phyloP scores from a whole-genome alignment of 1,139 yeast species.

The Hanseniaspora uvarum region DNA sequence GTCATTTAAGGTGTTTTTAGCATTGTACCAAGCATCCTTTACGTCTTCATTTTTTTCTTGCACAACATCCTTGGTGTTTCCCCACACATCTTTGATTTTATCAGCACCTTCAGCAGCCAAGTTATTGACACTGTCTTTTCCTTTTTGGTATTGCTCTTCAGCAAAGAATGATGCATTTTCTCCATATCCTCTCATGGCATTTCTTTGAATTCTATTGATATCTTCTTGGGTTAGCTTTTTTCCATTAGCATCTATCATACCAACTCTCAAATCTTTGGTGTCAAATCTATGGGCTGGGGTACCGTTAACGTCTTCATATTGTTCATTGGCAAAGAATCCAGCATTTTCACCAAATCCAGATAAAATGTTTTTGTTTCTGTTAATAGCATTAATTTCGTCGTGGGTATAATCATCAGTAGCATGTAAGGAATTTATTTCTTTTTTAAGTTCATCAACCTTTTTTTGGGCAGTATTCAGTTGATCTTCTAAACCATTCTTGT shows the following conservation, averaged over 20 bases:
- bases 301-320: slow-evolving; percentile 12
- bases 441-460: slow-evolving; percentile 14
- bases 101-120: slow-evolving; percentile 9
- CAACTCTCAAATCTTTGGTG: slow-evolving; percentile 4
- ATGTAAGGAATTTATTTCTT: slow-evolving; percentile 20
- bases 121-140: slow-evolving; percentile 21
- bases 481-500: not conserved
- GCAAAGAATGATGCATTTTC: slow-evolving; percentile 37
- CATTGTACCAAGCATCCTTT: slow-evolving; percentile 21
- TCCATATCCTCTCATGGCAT: slow-evolving; percentile 39
- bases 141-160: slow-evolving; percentile 34
- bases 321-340: slow-evolving; percentile 19
- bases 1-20: slow-evolving; percentile 27
- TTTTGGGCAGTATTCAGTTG: slow-evolving; percentile 20
- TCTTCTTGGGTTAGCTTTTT: slow-evolving; percentile 2
- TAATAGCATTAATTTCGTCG: slow-evolving; percentile 19
- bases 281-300: slow-evolving; percentile 7
- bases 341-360: slow-evolving; percentile 31
- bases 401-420: slow-evolving; percentile 19
- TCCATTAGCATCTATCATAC: slow-evolving; percentile 19
- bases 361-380: slow-evolving; percentile 21
- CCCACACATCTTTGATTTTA: slow-evolving; percentile 20
- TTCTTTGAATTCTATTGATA: slow-evolving; percentile 20
- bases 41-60: slow-evolving; percentile 26
- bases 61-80: slow-evolving; percentile 28